Conservation (phyloP, 2,329 filamentous ascomycete genomes). For the Aspergillus ruber region DNA sequence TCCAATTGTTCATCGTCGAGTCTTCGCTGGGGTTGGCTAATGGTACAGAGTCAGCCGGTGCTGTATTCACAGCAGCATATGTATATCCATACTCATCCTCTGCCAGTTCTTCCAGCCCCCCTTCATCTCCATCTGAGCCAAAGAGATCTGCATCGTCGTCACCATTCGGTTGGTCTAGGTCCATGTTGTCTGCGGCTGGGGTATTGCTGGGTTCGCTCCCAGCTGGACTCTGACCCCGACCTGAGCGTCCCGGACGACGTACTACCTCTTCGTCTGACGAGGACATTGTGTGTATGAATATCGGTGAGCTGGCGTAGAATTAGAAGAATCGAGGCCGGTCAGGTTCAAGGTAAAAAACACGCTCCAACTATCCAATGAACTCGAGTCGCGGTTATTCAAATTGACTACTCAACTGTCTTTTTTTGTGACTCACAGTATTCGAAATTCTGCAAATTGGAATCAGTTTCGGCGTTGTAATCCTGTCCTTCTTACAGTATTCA, state of each 20-base stretch:
- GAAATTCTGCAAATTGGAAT: too few relatives aligned
- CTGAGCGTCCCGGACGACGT: conserved; percentile 28
- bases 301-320: neutral
- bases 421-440: too few relatives aligned
- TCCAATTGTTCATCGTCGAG: conserved; percentile 59
- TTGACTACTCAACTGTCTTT: too few relatives aligned
- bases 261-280: conserved; percentile 34
- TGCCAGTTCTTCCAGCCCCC: conserved; percentile 30
- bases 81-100: conserved; percentile 23
- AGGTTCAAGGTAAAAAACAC: neutral
- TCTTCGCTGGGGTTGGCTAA: conserved; percentile 35
- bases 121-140: conserved; percentile 41
- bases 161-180: conserved; percentile 28
- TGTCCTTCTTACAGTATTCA: neutral
- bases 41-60: conserved; percentile 9
- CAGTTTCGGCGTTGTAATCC: neutral
- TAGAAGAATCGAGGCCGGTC: neutral
- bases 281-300: conserved; percentile 21
- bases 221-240: conserved; percentile 15
- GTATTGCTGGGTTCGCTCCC: conserved; percentile 17
- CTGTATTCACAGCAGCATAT: neutral
- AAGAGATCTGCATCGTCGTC: conserved; percentile 40
- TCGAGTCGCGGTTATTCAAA: too few relatives aligned
- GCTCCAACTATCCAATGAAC: too few relatives aligned
- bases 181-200: conserved; percentile 12